These are phyloP conservation scores for Ogataea pini DNA, from an alignment of 805 yeast species.

Conservation along the genomic window DNA sequence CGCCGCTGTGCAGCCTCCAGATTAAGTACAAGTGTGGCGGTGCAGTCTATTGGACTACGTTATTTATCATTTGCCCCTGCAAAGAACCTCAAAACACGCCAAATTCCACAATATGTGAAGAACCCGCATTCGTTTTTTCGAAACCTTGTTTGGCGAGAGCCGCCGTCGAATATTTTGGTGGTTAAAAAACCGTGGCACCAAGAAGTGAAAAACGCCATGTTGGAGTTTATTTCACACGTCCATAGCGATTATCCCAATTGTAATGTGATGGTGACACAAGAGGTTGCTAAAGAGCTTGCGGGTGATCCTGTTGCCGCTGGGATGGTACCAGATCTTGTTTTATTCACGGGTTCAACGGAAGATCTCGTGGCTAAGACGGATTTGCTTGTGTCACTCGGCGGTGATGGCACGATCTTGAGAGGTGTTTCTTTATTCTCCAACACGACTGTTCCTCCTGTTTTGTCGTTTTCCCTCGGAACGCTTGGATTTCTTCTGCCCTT, in stretches of 20 bases:
- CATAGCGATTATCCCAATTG: conserved; percentile 64
- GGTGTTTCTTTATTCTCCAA: conserved; percentile 79
- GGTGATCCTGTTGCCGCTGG: conserved; percentile 4
- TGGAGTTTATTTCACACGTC: conserved; percentile 60
- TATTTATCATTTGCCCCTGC: conserved; percentile 12
- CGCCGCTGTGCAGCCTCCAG: not conserved
- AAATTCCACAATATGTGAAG: conserved; percentile 52
- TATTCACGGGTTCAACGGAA: conserved; percentile 59
- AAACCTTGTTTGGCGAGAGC: conserved; percentile 67
- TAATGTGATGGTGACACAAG: conserved; percentile 75
- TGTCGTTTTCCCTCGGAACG: conserved; percentile 88
- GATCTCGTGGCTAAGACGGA: conserved; percentile 72
- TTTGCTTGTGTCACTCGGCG: conserved; percentile 85
- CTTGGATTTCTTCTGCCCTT: conserved; percentile 88
- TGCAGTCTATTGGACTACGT: not conserved
- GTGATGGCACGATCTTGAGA: conserved; percentile 89
- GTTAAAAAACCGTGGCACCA: conserved; percentile 84
- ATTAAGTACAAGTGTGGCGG: not conserved
- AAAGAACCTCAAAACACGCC: conserved; percentile 20
- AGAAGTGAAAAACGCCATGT: conserved; percentile 64
- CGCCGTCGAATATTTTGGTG: conserved; percentile 71
- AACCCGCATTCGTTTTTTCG: conserved; percentile 62
- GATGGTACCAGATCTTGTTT: conserved; percentile 13
- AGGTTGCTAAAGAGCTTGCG: conserved; percentile 63
- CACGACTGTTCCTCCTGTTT: conserved; percentile 79